These are phyloP conservation scores for Ogataea degrootiae DNA, from an alignment of 805 yeast genomes.

Conservation along the genomic window DNA sequence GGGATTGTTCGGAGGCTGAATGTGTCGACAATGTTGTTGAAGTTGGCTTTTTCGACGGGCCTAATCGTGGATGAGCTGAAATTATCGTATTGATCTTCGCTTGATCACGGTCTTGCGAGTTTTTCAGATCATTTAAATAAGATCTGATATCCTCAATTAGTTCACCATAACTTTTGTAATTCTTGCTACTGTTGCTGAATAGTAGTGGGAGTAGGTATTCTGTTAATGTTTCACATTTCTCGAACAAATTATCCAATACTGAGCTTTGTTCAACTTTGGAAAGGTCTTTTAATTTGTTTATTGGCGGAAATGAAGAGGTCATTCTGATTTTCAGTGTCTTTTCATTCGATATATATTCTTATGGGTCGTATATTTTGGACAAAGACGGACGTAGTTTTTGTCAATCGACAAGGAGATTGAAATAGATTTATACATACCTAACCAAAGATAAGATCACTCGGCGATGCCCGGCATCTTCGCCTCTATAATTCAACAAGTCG, in stretches of 20 bases:
- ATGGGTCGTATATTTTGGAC: too few species aligned
- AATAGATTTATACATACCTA: too few species aligned
- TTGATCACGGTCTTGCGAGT: background rate
- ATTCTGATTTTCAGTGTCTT: background rate
- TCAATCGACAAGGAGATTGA: too few species aligned
- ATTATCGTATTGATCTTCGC: slow-evolving; percentile 43
- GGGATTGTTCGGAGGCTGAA: slow-evolving; percentile 67
- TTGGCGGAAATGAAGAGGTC: slow-evolving; percentile 24
- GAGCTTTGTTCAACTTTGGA: slow-evolving; percentile 28
- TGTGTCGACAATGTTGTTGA: slow-evolving; percentile 30
- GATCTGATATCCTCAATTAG: slow-evolving; percentile 12
- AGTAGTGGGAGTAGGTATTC: slow-evolving; percentile 29
- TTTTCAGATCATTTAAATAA: background rate
- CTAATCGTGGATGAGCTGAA: slow-evolving; percentile 90
- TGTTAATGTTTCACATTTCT: slow-evolving; percentile 52
- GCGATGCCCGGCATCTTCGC: too few species aligned
- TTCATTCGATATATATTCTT: background rate
- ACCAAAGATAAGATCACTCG: too few species aligned
- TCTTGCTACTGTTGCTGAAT: slow-evolving; percentile 6
- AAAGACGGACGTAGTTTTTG: too few species aligned
- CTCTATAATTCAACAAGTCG: too few species aligned
- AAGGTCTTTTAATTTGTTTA: slow-evolving; percentile 19
- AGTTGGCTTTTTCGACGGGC: slow-evolving; percentile 44
- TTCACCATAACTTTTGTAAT: slow-evolving; percentile 26
- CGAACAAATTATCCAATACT: slow-evolving; percentile 56